Base-by-base conservation (phyloP, 805 yeast genomes). In the Metschnikowia bowlesiae region DNA sequence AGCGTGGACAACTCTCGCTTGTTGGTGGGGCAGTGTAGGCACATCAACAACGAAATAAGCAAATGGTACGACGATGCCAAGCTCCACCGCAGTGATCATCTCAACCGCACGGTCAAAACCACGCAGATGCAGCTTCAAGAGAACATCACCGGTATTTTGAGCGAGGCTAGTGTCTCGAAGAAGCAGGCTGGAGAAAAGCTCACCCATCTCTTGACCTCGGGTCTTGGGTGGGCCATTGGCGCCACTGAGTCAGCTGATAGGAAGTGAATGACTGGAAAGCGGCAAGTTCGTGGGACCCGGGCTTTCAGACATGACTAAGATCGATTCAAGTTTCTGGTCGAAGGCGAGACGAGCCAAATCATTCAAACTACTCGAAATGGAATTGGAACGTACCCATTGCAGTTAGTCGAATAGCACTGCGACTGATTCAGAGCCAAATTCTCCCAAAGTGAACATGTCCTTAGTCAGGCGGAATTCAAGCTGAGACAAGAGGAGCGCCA, bases 221-320 rank as follows among this genome's bases (percentile, higher is more conserved):
- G 85, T 1, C 62, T 81, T 31, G 84, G 84, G 4, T 81, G 85
- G 85, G 84, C 85, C 3, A 78, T 81, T 55, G 85, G 85, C 6
- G 85, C 85, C 46, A 30, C 16, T 7, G 31, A 39, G 6, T 13
- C 8, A n/a, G 11, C 16, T 16, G 8, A 33, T 30, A 30, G 22
- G 22, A 22, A 22, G 22, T 22, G 22, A 22, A 3, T 22, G 22
- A 22, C 22, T 22, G 22, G 22, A 30, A 30, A 30, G 7, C 10
- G 32, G 32, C 10, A 4, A 22, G 22, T 22, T 22, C 5, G 18
- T 16, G 18, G 18, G 18, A 16, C 3, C 18, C 18, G 18, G 18
- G 18, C 18, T 16, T 16, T 16, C 18, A 16, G 31, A 29, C 31
- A 29, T 29, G 9, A 29, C 31, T 29, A 29, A 2, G 31, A 16